Evolutionary conservation across 768 basidiomycete species (phyloP).

Genomic region (Hypholoma sublateritium): DNA sequence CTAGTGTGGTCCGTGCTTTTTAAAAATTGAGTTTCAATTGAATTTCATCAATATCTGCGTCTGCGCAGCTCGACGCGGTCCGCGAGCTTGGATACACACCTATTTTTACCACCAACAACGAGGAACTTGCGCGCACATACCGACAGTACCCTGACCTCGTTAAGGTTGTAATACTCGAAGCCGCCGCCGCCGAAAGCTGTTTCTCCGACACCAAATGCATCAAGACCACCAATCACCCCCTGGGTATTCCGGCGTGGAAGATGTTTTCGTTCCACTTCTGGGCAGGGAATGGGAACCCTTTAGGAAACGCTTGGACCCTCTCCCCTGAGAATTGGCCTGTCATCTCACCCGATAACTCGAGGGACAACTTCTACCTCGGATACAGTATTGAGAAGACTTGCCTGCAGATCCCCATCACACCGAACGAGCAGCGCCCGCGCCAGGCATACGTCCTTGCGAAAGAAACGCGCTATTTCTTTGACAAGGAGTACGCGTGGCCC

Average conservation of each 20-base stretch:
- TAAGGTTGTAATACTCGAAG: conserved; percentile 4
- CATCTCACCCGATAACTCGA: neutral
- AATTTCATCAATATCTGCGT: neutral
- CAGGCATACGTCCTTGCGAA: conserved; percentile 6
- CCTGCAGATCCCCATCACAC: neutral
- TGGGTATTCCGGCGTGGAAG: conserved; percentile 6
- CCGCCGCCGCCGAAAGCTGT: neutral
- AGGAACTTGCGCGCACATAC: conserved; percentile 2
- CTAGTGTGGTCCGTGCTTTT: neutral
- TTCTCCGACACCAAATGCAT: conserved; percentile 1
- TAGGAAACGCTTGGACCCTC: conserved; percentile 2
- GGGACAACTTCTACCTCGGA: conserved; percentile 3
- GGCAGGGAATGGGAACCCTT: neutral
- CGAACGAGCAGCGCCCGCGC: neutral
- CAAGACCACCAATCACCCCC: neutral
- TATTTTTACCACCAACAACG: conserved; percentile 4
- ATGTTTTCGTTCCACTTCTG: conserved; percentile 8
- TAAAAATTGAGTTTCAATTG: neutral
- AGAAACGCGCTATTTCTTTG: neutral
- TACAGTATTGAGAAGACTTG: conserved; percentile 4
- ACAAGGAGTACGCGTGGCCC: conserved; percentile 1
- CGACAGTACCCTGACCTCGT: conserved; percentile 6
- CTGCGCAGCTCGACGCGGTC: neutral
- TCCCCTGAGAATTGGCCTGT: conserved; percentile 1
- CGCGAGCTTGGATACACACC: conserved; percentile 1